Evolutionary conservation across 1,284 basidiomycete species (phyloP), one percentile per base, ranked within the genome.

Genomic region (Fistulina hepatica): DNA sequence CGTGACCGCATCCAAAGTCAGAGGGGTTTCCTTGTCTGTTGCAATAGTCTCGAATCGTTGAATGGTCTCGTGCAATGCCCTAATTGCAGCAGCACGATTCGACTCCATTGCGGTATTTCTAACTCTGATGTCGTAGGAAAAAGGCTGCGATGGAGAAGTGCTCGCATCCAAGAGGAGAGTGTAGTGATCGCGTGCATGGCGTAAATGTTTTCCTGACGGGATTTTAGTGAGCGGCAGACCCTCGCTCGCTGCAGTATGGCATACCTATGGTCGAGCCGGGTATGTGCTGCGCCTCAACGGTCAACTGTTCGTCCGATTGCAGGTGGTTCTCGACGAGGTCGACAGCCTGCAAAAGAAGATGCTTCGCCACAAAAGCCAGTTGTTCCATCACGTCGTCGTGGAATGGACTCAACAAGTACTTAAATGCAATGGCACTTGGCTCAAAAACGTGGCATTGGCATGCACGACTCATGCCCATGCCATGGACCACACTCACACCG

Each of bases 81-180:
- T 55, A 28, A 63, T 60, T 2, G 85, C 85, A 20, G 73, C 71
- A 19, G 56, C 50, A 21, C 73, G 69, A 40, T 65, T 77, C 36
- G 61, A 71, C 57, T 90, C 85, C 81, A 89, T 86, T 4, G 81
- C 81, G 4, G 79, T 82, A 53, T 86, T 82, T 27, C 85, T 73
- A 36, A 61, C 62, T 45, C 85, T 69, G 9, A 67, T 64, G 56
- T 90, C 85, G 54, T 90, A 90, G 23, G 76, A 79, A 32, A 32
- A 38, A n/a, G 21, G 19, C n/a, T 23, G 13, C 6, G 65, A 52
- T 16, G 65, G 57, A 8, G 61, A 59, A n/a, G 61, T 51, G 32
- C 76, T 56, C 36, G 66, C 71, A 33, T 79, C 69, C 31, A 75
- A 50, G 5, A 88, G 65, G 21, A 86, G 65, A 34, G 68, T 61